Evolutionary conservation across 169 alveolate genomes (phyloP).

Genomic region (Theileria parva): DNA sequence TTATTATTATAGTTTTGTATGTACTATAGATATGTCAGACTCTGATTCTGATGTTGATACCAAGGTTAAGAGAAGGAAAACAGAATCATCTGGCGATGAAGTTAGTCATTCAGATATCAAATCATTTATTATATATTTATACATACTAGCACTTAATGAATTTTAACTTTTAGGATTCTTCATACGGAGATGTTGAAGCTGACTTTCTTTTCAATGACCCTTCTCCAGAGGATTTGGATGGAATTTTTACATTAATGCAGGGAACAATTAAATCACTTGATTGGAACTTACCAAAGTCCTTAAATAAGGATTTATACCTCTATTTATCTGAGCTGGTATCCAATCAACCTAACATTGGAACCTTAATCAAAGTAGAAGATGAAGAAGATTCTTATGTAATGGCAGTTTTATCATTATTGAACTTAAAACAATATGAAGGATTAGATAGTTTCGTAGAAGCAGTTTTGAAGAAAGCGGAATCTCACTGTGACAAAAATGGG

Average conservation of each 20-base stretch:
- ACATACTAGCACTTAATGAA: neutral
- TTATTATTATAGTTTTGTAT: neutral
- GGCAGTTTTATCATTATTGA: slow-evolving; percentile 53
- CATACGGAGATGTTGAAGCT: slow-evolving; percentile 25
- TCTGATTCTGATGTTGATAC: neutral
- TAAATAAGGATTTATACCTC: slow-evolving; percentile 25
- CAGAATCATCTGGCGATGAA: neutral
- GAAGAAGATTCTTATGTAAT: slow-evolving; percentile 44
- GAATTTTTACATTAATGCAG: slow-evolving; percentile 49
- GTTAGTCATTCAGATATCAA: neutral
- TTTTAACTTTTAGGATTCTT: neutral
- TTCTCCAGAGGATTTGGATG: slow-evolving; percentile 31
- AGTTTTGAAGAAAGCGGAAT: slow-evolving; percentile 26
- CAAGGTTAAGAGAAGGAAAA: neutral
- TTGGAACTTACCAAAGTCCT: slow-evolving; percentile 43
- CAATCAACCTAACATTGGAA: slow-evolving; percentile 55
- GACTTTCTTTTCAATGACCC: slow-evolving; percentile 65
- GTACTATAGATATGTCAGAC: neutral
- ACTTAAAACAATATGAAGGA: slow-evolving; percentile 29
- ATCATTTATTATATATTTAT: neutral
- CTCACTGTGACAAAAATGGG: slow-evolving; percentile 30
- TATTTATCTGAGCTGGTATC: slow-evolving; percentile 33
- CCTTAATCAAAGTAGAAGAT: slow-evolving; percentile 40
- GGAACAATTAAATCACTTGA: slow-evolving; percentile 40
- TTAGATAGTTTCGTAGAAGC: slow-evolving; percentile 26